Evolutionary conservation across 768 basidiomycete species (phyloP).

Genomic region (Serendipita sp.): DNA sequence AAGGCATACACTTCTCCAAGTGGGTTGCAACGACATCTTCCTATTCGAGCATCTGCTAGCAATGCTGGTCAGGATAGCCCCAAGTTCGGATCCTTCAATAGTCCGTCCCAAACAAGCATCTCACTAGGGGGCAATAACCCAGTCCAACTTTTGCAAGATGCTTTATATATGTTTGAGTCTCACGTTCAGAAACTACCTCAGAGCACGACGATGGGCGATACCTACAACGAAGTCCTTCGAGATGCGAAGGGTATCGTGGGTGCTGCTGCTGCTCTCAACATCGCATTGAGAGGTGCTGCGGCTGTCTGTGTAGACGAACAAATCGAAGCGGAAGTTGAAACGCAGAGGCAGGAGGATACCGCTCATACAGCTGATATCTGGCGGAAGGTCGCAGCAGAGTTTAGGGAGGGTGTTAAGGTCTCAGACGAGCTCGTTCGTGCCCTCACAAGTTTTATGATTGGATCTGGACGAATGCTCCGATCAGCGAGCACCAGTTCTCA

Average conservation of each 20-base stretch:
- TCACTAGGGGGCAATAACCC: not conserved
- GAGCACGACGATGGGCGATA: conserved; percentile 24
- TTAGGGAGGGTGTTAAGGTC: conserved; percentile 49
- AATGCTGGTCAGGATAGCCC: not conserved
- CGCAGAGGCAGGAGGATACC: conserved; percentile 24
- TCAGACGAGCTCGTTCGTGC: conserved; percentile 68
- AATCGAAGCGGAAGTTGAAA: conserved; percentile 51
- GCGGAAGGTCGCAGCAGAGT: conserved; percentile 54
- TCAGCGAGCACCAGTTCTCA: conserved; percentile 25
- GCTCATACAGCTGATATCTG: conserved; percentile 36
- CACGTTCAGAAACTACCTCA: conserved; percentile 42
- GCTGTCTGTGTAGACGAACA: conserved; percentile 51
- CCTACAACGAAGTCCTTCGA: conserved; percentile 38
- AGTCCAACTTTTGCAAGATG: conserved; percentile 23
- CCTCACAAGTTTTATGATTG: conserved; percentile 60
- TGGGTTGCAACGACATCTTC: not conserved
- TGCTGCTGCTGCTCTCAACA: conserved; percentile 52
- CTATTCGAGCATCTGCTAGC: not conserved
- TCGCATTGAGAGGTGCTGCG: conserved; percentile 38
- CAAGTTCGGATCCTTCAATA: not conserved
- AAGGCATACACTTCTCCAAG: not conserved
- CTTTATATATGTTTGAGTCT: conserved; percentile 51
- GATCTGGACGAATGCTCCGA: conserved; percentile 50
- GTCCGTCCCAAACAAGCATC: not conserved
- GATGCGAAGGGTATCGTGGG: conserved; percentile 48